Conservation (phyloP, 169 alveolate genomes). For the Plasmodium falciparum region DNA sequence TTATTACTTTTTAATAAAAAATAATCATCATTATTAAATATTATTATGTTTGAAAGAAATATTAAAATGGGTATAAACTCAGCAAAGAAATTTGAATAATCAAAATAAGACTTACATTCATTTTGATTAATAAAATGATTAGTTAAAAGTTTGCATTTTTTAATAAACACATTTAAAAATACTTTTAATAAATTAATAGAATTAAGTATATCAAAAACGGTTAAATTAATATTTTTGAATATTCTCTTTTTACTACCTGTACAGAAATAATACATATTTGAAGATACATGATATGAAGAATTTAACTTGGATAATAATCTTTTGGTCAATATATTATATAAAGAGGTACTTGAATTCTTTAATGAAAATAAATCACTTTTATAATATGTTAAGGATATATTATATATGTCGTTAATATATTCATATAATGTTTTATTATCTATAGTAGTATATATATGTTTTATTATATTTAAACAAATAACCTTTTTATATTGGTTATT, state of each 20-base stretch:
- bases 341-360: conserved; percentile 75
- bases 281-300: conserved; percentile 72
- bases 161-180: conserved; percentile 65
- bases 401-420: conserved; percentile 67
- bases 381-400: conserved; percentile 63
- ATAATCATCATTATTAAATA: conserved; percentile 76
- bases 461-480: conserved; percentile 66
- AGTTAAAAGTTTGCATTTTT: conserved; percentile 34
- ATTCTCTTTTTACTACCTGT: conserved; percentile 73
- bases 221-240: conserved; percentile 72
- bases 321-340: conserved; percentile 69
- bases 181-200: conserved; percentile 50
- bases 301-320: conserved; percentile 68
- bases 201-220: conserved; percentile 66
- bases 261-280: conserved; percentile 76
- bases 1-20: conserved; percentile 28
- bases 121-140: conserved; percentile 3
- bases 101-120: conserved; percentile 37
- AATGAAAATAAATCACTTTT: conserved; percentile 66
- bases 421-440: conserved; percentile 76
- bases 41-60: conserved; percentile 62
- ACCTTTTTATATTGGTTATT: conserved; percentile 71
- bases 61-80: conserved; percentile 72
- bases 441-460: conserved; percentile 68
- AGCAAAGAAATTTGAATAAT: conserved; percentile 70